A percentile compares a stretch with the other conserved stretches of the same genome.
These are phyloP conservation scores for Aspergillus ochraceus DNA, from an alignment of 2,329 filamentous ascomycete species.

Conservation along the genomic window DNA sequence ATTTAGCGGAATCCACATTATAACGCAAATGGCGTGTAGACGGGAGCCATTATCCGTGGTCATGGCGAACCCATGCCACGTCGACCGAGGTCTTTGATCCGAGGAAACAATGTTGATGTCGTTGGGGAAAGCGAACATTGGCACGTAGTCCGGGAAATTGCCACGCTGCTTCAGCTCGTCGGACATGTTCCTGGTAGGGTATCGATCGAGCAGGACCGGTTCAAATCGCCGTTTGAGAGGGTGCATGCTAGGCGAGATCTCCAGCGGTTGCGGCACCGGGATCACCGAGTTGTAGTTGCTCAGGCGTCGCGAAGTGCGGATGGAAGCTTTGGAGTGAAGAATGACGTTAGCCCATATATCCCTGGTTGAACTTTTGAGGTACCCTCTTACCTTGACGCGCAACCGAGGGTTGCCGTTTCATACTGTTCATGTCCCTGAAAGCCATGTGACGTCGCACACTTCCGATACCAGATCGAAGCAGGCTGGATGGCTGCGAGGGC, in stretches of 20 bases:
- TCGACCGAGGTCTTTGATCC: conserved; percentile 89
- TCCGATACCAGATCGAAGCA: conserved; percentile 65
- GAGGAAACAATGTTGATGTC: conserved; percentile 96
- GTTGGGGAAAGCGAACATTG: conserved; percentile 99
- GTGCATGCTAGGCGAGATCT: conserved; percentile 89
- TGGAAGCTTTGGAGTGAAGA: conserved; percentile 53
- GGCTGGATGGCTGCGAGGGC: conserved; percentile 38
- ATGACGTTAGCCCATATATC: neutral
- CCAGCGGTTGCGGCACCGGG: conserved; percentile 85
- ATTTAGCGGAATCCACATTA: conserved; percentile 87
- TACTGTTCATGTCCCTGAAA: conserved; percentile 90
- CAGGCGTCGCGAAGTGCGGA: conserved; percentile 80
- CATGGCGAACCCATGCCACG: conserved; percentile 99
- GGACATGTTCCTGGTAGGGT: conserved; percentile 77
- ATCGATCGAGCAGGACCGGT: conserved; percentile 91
- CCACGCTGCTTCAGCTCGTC: conserved; percentile 80
- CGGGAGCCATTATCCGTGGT: conserved; percentile 89
- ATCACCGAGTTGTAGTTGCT: conserved; percentile 99
- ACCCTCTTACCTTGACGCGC: conserved; percentile 68
- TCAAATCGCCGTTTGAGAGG: conserved; percentile 92
- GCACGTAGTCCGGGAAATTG: conserved; percentile 93
- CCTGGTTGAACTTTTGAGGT: neutral
- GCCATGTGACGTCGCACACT: conserved; percentile 92
- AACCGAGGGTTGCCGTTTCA: conserved; percentile 79
- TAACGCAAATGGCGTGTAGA: conserved; percentile 86